These are phyloP conservation scores for Dactylonectria macrodidyma DNA, from an alignment of 2,329 filamentous ascomycete genomes.

Conservation along the genomic window DNA sequence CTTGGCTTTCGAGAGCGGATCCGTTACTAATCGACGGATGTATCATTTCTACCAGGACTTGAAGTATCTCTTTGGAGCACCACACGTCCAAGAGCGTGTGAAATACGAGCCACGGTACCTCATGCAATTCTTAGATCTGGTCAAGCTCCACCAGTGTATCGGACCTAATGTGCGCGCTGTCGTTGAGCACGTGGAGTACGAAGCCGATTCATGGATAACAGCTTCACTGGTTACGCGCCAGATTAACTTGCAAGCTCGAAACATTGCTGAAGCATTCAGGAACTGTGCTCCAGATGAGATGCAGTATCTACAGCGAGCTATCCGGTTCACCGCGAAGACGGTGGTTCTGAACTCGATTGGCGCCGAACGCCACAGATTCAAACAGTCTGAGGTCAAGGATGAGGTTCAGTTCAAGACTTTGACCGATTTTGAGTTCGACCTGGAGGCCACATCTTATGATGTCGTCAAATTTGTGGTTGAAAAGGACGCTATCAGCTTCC, in stretches of 20 bases:
- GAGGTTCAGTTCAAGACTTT: conserved; percentile 87
- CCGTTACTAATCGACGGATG: conserved; percentile 94
- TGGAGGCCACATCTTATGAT: conserved; percentile 67
- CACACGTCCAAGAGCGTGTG: conserved; percentile 88
- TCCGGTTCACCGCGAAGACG: conserved; percentile 82
- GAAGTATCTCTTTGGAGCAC: conserved; percentile 89
- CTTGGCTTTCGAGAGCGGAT: conserved; percentile 92
- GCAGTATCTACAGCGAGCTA: conserved; percentile 77
- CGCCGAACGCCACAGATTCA: conserved; percentile 88
- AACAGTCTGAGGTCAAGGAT: conserved; percentile 88
- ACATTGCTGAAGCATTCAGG: conserved; percentile 89
- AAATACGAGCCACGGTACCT: conserved; percentile 89
- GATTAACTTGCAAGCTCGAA: conserved; percentile 91
- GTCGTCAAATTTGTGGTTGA: conserved; percentile 92
- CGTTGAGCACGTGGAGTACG: conserved; percentile 97
- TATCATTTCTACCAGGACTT: conserved; percentile 98
- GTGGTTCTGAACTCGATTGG: conserved; percentile 93
- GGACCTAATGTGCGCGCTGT: conserved; percentile 93
- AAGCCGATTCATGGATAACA: conserved; percentile 98
- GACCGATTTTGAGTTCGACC: conserved; percentile 85
- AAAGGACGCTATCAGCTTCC: conserved; percentile 93
- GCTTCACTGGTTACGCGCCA: conserved; percentile 95
- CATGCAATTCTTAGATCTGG: conserved; percentile 93
- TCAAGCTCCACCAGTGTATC: conserved; percentile 97
- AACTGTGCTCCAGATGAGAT: conserved; percentile 76